These are phyloP conservation scores for Arthrocladium fulminans DNA, from an alignment of 2,329 filamentous ascomycete genomes.

Conservation along the genomic window DNA sequence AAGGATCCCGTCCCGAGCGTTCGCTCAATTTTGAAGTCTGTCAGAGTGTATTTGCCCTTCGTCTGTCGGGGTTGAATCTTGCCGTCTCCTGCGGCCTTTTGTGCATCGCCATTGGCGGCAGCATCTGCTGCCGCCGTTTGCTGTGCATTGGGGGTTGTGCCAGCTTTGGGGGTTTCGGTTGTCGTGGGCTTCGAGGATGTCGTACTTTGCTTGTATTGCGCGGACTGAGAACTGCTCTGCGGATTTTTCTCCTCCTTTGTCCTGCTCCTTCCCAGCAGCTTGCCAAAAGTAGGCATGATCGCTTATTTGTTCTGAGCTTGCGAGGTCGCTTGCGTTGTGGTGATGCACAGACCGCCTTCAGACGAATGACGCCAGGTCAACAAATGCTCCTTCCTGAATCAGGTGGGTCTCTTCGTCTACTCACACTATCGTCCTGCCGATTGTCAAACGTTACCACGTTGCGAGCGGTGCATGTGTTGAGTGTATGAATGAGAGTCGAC, in stretches of 20 bases:
- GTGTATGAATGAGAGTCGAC: neutral
- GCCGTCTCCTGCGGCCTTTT: constrained; percentile 24
- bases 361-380: constrained; percentile 8
- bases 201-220: constrained; percentile 40
- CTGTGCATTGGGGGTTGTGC: constrained; percentile 21
- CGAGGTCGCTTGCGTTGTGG: constrained; percentile 14
- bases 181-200: constrained; percentile 53
- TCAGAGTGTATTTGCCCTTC: constrained; percentile 93
- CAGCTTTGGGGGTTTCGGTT: constrained; percentile 21
- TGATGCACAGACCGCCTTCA: constrained; percentile 9
- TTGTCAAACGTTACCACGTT: neutral
- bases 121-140: constrained; percentile 20
- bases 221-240: constrained; percentile 15
- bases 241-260: constrained; percentile 36
- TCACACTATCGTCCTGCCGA: constrained; percentile 2
- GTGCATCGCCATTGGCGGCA: constrained; percentile 21
- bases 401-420: neutral
- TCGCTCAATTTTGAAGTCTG: constrained; percentile 80
- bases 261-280: constrained; percentile 93
- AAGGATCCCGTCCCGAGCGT: constrained; percentile 96
- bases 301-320: constrained; percentile 15
- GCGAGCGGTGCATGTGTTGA: neutral
- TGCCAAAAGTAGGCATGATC: constrained; percentile 82
- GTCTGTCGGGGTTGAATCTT: constrained; percentile 53
- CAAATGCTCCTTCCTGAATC: neutral